These are phyloP conservation scores for Ammopiptanthus mongolicus DNA, from an alignment of 306 rosid species.

Conservation along the genomic window DNA sequence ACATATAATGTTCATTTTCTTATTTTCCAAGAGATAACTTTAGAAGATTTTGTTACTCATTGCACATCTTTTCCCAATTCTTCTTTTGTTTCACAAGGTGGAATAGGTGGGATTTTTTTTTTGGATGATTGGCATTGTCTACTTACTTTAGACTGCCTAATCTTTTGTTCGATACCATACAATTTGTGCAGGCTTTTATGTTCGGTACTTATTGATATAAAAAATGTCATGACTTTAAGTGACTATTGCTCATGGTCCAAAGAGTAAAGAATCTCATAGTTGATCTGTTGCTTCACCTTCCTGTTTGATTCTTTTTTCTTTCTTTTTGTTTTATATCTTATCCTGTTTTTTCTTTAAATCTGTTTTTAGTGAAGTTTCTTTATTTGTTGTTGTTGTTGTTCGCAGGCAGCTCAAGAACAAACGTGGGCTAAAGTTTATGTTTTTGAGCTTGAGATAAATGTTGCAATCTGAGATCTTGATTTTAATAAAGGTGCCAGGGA, in stretches of 20 bases:
- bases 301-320: not conserved
- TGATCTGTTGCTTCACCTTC: not conserved
- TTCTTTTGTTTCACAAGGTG: no score
- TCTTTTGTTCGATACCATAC: no score
- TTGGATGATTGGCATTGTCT: no score
- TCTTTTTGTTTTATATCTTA: not conserved
- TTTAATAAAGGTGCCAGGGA: conserved; percentile 74
- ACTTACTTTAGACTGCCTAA: no score
- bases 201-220: not conserved
- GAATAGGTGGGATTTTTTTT: no score
- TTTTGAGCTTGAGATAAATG: conserved; percentile 72
- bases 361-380: not conserved
- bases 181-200: no score
- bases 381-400: conserved; percentile 44
- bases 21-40: no score
- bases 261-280: not conserved
- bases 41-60: no score
- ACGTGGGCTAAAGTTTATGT: conserved; percentile 81
- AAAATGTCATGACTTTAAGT: not conserved
- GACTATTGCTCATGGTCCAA: not conserved
- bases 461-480: conserved; percentile 66
- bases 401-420: conserved; percentile 87
- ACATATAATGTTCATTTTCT: no score
- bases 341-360: not conserved
- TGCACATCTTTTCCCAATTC: no score